Base-by-base conservation (phyloP, 2,329 filamentous ascomycete genomes). In the Aspergillus latus region DNA sequence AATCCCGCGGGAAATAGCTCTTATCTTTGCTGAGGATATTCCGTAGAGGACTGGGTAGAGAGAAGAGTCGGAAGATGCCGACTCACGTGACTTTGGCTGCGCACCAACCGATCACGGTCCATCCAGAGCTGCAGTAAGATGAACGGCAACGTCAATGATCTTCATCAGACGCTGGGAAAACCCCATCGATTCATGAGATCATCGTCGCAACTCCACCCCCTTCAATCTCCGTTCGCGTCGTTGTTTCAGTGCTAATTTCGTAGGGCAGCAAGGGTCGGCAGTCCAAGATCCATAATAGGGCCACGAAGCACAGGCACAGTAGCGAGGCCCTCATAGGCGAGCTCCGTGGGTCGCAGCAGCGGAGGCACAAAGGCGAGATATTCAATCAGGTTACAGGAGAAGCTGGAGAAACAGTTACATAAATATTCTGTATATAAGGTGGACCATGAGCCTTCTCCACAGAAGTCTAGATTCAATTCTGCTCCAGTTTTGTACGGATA, bases 401-500 rank as follows among this genome's bases (percentile, higher is more conserved):
- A 44, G 39, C 43, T 40, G 28, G 29, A 36, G 29, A 5, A 32
- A 44, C 21, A 21, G 37, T 51, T 51, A 51, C 49, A 51, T 51
- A 51, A 51, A 43, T 32, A 16, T 43, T 51, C 37, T 49, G 32
- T 26, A 45, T n/a, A 37, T 4, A 15, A 13, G 10, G 30, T 34
- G 34, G 29, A 21, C 34, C 29, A 29, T 28, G 42, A n/a, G 49
- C 13, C 8, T 5, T 43, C 49, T 21, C 49, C 49, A 51, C 49
- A 13, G 49, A 34, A 51, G 40, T 51, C 49, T 51, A 51, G 49
- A 51, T 43, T 40, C 15, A 29, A n/a, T 15, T 29, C 9, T 28
- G 39, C 10, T 42, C n/a, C 11, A 9, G 39, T 45, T 11, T 29
- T n/a, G 8, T 26, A 5, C 43, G 48, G 48, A 50, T 50, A 50